Evolutionary conservation across 352 stramenopile genomes (phyloP).

Genomic region (Globisporangium paroecandrum): DNA sequence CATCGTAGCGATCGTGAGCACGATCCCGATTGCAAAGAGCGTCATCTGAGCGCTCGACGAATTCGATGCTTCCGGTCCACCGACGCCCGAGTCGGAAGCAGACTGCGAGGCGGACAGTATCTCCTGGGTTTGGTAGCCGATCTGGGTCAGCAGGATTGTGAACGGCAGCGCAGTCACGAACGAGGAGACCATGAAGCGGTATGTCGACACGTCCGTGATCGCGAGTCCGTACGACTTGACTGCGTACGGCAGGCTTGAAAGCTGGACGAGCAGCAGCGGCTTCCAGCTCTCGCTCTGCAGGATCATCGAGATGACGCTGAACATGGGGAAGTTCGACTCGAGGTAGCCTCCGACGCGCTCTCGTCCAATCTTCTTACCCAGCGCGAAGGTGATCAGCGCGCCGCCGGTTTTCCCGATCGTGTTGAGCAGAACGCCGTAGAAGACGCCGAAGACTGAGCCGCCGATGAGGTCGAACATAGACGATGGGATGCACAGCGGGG

Average conservation of each 20-base stretch:
- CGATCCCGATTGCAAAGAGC: conserved; percentile 27
- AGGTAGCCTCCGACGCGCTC: conserved; percentile 49
- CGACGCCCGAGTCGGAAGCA: conserved; percentile 14
- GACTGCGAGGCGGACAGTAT: conserved; percentile 24
- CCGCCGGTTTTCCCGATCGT: conserved; percentile 59
- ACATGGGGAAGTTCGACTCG: conserved; percentile 52
- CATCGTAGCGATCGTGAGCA: conserved; percentile 43
- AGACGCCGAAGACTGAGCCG: conserved; percentile 62
- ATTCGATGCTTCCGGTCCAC: conserved; percentile 20
- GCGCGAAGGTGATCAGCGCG: conserved; percentile 55
- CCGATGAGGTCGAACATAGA: conserved; percentile 63
- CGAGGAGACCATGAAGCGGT: conserved; percentile 55
- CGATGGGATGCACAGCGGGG: conserved; percentile 63
- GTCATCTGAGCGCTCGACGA: conserved; percentile 17
- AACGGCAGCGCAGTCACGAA: conserved; percentile 50
- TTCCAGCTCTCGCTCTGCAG: conserved; percentile 69
- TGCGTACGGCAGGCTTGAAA: conserved; percentile 66
- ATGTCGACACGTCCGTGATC: conserved; percentile 54
- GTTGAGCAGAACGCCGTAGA: conserved; percentile 44
- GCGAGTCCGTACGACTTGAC: conserved; percentile 77
- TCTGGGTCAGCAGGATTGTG: conserved; percentile 61
- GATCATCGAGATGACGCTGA: conserved; percentile 43
- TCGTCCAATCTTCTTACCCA: conserved; percentile 57
- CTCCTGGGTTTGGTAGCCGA: conserved; percentile 54
- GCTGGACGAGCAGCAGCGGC: conserved; percentile 62